These are phyloP conservation scores for Neofusicoccum sp. DNA, from an alignment of 2,329 filamentous ascomycete genomes.

Conservation along the genomic window DNA sequence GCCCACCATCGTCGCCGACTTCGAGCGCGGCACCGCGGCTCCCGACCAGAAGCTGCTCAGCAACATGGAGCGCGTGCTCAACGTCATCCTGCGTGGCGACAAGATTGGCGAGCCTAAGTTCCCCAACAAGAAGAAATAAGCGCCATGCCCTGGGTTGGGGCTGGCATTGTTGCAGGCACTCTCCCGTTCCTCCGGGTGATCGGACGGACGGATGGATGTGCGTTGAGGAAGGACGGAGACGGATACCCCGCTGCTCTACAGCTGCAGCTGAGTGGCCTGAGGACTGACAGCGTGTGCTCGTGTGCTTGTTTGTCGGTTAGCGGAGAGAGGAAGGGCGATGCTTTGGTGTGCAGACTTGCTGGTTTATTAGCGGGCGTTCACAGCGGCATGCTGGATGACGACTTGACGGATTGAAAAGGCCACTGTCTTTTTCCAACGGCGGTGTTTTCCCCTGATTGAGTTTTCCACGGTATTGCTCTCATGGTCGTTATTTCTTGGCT, in stretches of 20 bases:
- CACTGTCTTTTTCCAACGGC: background rate
- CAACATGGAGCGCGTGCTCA: constrained; percentile 79
- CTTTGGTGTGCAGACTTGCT: background rate
- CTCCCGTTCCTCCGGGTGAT: no score
- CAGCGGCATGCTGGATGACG: background rate
- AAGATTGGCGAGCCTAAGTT: constrained; percentile 86
- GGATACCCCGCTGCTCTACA: constrained; percentile 4
- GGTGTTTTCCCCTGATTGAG: no score
- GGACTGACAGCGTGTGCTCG: background rate
- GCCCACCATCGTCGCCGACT: constrained; percentile 73
- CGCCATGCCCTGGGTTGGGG: background rate
- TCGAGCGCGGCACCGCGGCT: constrained; percentile 74
- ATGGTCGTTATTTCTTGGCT: background rate
- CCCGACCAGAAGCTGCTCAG: constrained; percentile 82
- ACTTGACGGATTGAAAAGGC: constrained; percentile 4
- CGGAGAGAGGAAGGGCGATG: background rate
- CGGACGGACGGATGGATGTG: background rate
- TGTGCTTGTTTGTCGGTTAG: background rate
- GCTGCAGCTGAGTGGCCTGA: background rate
- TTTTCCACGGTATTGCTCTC: background rate
- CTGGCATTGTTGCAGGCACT: background rate
- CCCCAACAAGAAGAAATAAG: constrained; percentile 62
- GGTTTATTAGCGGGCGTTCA: constrained; percentile 14
- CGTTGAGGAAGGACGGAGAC: background rate
- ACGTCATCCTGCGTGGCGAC: constrained; percentile 79